These are phyloP conservation scores for Cutaneotrichosporon arboriforme DNA, from an alignment of 1,284 basidiomycete species.

Conservation along the genomic window DNA sequence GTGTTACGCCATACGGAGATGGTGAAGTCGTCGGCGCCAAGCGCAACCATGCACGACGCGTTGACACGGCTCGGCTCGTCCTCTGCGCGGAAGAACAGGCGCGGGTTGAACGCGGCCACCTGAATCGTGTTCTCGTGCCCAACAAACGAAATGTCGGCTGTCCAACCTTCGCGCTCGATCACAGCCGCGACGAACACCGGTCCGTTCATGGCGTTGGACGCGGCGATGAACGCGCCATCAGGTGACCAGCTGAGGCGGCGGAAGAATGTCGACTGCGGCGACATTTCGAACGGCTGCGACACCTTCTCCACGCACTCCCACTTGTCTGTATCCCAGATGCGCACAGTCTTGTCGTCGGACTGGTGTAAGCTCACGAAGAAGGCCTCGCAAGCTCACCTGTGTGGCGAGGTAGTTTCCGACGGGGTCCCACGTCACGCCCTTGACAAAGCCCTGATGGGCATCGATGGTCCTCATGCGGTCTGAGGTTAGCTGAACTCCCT, in stretches of 20 bases:
- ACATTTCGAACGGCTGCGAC: slow-evolving; percentile 83
- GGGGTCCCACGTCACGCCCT: slow-evolving; percentile 98
- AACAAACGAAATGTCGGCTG: slow-evolving; percentile 83
- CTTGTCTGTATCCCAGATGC: slow-evolving; percentile 91
- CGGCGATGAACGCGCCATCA: slow-evolving; percentile 94
- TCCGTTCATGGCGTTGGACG: slow-evolving; percentile 95
- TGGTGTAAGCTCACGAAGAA: slow-evolving; percentile 44
- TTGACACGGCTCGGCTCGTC: slow-evolving; percentile 27
- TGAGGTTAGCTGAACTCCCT: slow-evolving; percentile 31
- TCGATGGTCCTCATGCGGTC: slow-evolving; percentile 78
- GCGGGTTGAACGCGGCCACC: slow-evolving; percentile 89
- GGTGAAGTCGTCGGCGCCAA: slow-evolving; percentile 74
- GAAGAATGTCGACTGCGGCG: slow-evolving; percentile 93
- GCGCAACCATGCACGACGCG: slow-evolving; percentile 61
- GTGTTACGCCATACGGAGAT: slow-evolving; percentile 93
- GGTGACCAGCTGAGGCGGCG: slow-evolving; percentile 94
- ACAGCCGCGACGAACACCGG: slow-evolving; percentile 97
- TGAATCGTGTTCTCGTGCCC: slow-evolving; percentile 98
- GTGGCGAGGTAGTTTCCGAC: slow-evolving; percentile 93
- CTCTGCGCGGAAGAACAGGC: slow-evolving; percentile 73
- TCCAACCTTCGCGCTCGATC: slow-evolving; percentile 80
- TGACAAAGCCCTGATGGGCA: slow-evolving; percentile 91
- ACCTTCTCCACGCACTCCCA: slow-evolving; percentile 83
- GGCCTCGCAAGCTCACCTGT: slow-evolving; percentile 42
- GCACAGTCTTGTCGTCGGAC: slow-evolving; percentile 92